Conservation (phyloP, 1,139 yeast species). For the Taphrina pruni region DNA sequence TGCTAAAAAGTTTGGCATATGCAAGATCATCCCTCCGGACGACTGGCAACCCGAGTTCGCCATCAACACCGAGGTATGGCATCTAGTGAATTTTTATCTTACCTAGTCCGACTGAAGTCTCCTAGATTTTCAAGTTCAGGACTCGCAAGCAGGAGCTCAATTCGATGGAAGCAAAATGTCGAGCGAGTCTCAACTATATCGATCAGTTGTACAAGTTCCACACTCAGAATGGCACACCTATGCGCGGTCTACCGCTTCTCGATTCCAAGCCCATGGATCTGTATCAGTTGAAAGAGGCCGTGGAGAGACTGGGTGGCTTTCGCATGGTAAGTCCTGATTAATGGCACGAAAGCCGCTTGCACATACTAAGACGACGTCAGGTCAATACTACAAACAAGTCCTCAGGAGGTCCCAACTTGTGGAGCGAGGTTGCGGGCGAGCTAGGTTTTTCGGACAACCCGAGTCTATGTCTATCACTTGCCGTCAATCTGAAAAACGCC, state of each 20-base stretch:
- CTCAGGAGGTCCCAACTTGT: slow-evolving; percentile 49
- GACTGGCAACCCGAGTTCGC: slow-evolving; percentile 55
- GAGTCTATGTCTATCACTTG: slow-evolving; percentile 71
- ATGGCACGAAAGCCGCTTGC: not conserved
- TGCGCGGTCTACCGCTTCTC: slow-evolving; percentile 51
- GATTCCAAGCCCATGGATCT: slow-evolving; percentile 54
- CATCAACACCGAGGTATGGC: slow-evolving; percentile 57
- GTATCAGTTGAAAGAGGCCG: slow-evolving; percentile 52
- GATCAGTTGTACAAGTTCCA: slow-evolving; percentile 52
- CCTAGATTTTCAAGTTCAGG: slow-evolving; percentile 56
- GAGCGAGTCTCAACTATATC: slow-evolving; percentile 52
- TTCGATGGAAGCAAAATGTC: slow-evolving; percentile 55
- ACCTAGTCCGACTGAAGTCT: slow-evolving; percentile 7
- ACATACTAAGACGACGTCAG: not conserved
- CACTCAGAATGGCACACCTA: slow-evolving; percentile 47
- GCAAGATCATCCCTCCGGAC: slow-evolving; percentile 67
- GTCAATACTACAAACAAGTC: slow-evolving; percentile 34
- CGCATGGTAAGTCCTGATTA: slow-evolving; percentile 49
- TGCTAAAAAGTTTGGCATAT: slow-evolving; percentile 70
- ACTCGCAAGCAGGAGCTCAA: slow-evolving; percentile 62
- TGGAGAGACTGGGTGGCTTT: slow-evolving; percentile 54
- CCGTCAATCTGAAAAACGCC: slow-evolving; percentile 62
- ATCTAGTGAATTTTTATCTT: slow-evolving; percentile 3
- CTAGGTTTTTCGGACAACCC: slow-evolving; percentile 73
- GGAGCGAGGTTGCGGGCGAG: slow-evolving; percentile 67